phyloP scores from a whole-genome alignment of 192 early-diverging fungal species.

The Anaeromyces robustus region DNA sequence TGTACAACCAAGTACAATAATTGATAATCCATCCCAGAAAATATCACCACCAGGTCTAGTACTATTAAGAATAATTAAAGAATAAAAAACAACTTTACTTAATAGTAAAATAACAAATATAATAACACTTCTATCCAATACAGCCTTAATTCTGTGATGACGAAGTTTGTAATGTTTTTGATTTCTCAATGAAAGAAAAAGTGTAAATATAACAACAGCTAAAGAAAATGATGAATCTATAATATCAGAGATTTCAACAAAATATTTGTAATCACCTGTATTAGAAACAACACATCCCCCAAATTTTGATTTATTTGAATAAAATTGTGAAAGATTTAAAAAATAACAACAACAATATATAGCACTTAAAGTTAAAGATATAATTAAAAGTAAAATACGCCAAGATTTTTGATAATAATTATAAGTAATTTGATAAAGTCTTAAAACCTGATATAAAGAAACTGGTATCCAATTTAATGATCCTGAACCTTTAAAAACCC shows the following conservation, averaged over 20 bases:
- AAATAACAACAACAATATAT: not conserved
- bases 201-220: not conserved
- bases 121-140: not conserved
- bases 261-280: not conserved
- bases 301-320: not conserved
- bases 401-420: not conserved
- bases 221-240: not conserved
- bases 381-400: not conserved
- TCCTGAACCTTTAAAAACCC: not conserved
- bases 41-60: not conserved
- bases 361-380: not conserved
- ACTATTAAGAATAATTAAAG: not conserved
- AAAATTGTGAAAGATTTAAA: not conserved
- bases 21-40: not conserved
- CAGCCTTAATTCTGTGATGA: not conserved
- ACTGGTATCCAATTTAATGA: not conserved
- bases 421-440: not conserved
- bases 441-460: not conserved
- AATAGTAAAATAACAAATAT: not conserved
- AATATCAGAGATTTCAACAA: not conserved
- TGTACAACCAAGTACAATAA: not conserved
- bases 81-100: not conserved
- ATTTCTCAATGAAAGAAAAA: not conserved
- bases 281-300: not conserved
- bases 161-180: not conserved